These are phyloP conservation scores for Termitomyces sp. DNA, from an alignment of 768 basidiomycete species.

Conservation along the genomic window DNA sequence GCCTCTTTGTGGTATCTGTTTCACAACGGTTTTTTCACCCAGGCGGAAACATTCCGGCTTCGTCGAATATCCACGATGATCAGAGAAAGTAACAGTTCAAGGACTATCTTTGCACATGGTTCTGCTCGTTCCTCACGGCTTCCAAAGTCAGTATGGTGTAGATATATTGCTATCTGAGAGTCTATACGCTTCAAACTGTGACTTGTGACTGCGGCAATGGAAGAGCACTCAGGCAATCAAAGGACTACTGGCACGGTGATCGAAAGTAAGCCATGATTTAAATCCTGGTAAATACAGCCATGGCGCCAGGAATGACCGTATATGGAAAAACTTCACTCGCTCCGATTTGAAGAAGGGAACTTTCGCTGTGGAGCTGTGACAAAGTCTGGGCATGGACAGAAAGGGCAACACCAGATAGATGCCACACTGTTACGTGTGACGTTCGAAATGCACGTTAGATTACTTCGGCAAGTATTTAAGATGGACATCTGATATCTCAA, in stretches of 20 bases:
- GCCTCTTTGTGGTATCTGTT: conserved; percentile 1
- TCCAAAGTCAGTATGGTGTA: not conserved
- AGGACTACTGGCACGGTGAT: not conserved
- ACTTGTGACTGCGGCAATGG: not conserved
- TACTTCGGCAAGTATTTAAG: conserved; percentile 10
- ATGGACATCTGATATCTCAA: not conserved
- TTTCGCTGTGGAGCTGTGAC: not conserved
- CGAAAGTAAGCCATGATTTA: not conserved
- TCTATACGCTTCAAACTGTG: not conserved
- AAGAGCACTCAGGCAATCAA: not conserved
- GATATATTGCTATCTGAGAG: not conserved
- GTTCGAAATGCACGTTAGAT: not conserved
- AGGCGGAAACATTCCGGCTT: not conserved
- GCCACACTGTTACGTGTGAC: not conserved
- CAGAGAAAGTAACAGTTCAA: not conserved
- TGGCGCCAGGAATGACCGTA: not conserved
- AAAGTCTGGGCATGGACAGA: not conserved
- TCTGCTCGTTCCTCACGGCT: not conserved
- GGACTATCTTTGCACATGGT: conserved; percentile 3
- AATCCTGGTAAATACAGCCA: not conserved
- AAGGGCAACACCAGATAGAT: not conserved
- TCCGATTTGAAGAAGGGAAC: not conserved
- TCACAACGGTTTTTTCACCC: conserved; percentile 1
- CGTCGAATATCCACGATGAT: not conserved
- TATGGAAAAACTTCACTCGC: not conserved